These are phyloP conservation scores for Panicum virgatum DNA, from an alignment of 202 grass and related monocot species.

Conservation along the genomic window DNA sequence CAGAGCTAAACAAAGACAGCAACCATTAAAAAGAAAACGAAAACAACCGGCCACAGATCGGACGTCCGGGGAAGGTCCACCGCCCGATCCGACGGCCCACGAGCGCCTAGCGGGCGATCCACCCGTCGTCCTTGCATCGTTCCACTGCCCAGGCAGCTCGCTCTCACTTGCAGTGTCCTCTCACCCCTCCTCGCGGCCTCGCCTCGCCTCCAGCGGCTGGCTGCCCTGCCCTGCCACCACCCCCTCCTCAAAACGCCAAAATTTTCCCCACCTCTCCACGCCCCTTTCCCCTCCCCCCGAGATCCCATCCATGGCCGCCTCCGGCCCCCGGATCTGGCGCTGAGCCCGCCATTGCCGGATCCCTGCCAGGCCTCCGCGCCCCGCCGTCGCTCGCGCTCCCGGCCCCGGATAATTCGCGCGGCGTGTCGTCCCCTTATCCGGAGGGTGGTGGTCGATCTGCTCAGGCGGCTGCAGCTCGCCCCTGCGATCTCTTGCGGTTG, in stretches of 20 bases:
- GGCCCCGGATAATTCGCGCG: slow-evolving; percentile 3
- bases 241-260: slow-evolving; percentile 56
- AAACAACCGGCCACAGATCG: background rate
- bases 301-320: slow-evolving; percentile 66
- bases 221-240: slow-evolving; percentile 10
- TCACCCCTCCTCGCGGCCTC: background rate
- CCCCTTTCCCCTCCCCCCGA: slow-evolving; percentile 47
- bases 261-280: slow-evolving; percentile 35
- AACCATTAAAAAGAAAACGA: background rate
- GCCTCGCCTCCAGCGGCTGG: slow-evolving; percentile 16
- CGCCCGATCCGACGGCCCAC: slow-evolving; percentile 1
- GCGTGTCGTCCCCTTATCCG: background rate
- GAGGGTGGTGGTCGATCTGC: slow-evolving; percentile 11
- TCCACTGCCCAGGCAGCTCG: background rate
- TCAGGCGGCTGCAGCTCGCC: background rate
- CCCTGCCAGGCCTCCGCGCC: slow-evolving; percentile 10
- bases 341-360: slow-evolving; percentile 58
- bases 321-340: slow-evolving; percentile 63
- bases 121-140: slow-evolving; percentile 15
- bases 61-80: background rate
- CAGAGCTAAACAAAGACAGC: background rate
- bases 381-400: background rate
- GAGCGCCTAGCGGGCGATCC: background rate
- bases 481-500: background rate
- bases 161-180: slow-evolving; percentile 7